phyloP scores from a whole-genome alignment of 1,139 yeast species.

The Blastobotrys illinoisensis region DNA sequence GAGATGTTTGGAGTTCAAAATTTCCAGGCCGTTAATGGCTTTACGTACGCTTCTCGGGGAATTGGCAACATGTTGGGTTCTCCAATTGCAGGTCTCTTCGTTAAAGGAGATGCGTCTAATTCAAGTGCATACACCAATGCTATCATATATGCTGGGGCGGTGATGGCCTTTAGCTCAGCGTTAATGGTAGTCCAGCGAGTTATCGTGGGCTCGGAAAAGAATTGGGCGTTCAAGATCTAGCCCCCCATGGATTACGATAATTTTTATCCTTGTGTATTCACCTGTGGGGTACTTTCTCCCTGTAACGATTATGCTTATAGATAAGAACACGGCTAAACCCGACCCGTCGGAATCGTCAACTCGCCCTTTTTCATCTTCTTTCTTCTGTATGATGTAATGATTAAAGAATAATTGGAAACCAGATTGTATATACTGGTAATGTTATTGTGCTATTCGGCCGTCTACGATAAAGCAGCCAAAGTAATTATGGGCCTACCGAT shows the following conservation, averaged over 20 bases:
- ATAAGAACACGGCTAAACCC: background rate
- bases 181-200: slow-evolving; percentile 10
- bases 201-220: slow-evolving; percentile 4
- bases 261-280: background rate
- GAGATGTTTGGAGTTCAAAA: slow-evolving; percentile 37
- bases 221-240: background rate
- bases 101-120: slow-evolving; percentile 6
- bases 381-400: no score
- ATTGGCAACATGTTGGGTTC: slow-evolving; percentile 23
- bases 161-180: slow-evolving; percentile 13
- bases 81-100: slow-evolving; percentile 24
- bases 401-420: no score
- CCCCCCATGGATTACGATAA: background rate
- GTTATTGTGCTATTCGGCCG: no score
- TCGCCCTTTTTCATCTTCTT: no score
- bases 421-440: no score
- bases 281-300: background rate
- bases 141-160: slow-evolving; percentile 19
- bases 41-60: slow-evolving; percentile 22
- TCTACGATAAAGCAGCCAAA: no score
- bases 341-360: background rate
- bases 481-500: no score
- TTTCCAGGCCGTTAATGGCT: slow-evolving; percentile 20
- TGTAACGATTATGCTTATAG: background rate
- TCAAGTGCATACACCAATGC: slow-evolving; percentile 14